Evolutionary conservation across 441 rosid genomes (phyloP).

Genomic region (Oxalis stricta): DNA sequence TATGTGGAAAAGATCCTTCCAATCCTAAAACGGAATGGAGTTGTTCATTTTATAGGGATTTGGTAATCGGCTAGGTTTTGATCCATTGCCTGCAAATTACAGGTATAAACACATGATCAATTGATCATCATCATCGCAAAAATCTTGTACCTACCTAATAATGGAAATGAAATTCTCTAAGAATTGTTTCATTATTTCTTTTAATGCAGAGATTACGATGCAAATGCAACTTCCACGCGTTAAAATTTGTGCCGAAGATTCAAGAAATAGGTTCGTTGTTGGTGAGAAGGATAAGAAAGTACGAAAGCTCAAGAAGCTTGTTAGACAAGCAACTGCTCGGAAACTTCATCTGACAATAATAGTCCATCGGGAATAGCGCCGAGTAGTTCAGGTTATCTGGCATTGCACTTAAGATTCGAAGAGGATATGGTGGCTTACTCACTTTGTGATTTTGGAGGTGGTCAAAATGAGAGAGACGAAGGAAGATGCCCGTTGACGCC

Average conservation of each 20-base stretch:
- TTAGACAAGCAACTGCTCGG: slow-evolving; percentile 64
- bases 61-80: slow-evolving; percentile 88
- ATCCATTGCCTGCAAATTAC: slow-evolving; percentile 69
- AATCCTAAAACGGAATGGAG: slow-evolving; percentile 35
- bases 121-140: neutral
- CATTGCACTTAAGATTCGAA: slow-evolving; percentile 85
- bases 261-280: slow-evolving; percentile 54
- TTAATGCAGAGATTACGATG: slow-evolving; percentile 59
- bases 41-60: slow-evolving; percentile 84
- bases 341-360: slow-evolving; percentile 21
- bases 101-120: slow-evolving; percentile 27
- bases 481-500: slow-evolving; percentile 94
- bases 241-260: slow-evolving; percentile 65
- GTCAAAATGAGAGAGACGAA: slow-evolving; percentile 54
- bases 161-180: neutral
- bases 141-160: neutral
- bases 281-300: slow-evolving; percentile 57
- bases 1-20: slow-evolving; percentile 55
- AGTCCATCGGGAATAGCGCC: slow-evolving; percentile 13
- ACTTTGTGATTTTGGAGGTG: slow-evolving; percentile 81
- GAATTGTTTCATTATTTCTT: slow-evolving; percentile 1
- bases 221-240: slow-evolving; percentile 89
- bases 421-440: slow-evolving; percentile 96
- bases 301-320: slow-evolving; percentile 21
- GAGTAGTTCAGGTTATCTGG: slow-evolving; percentile 45